Percentiles rank a stretch among this genome's conserved stretches.
Conservation (phyloP, 495 filamentous ascomycete species). For the Aspergillus affinis region DNA sequence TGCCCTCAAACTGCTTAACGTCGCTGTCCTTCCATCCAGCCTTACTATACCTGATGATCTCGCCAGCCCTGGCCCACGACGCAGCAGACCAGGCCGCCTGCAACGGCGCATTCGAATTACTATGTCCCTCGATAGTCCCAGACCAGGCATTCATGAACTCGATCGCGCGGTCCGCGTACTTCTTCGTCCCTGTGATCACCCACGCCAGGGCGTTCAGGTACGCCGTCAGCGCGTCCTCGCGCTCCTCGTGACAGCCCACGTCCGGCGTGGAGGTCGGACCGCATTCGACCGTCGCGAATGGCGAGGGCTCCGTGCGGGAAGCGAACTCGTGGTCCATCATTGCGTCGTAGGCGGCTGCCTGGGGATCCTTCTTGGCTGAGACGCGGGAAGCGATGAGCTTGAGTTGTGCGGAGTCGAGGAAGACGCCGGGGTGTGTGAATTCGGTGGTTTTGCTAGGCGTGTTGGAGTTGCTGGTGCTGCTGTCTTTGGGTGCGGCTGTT, state of each 20-base stretch:
- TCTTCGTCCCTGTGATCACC: slow-evolving; percentile 13
- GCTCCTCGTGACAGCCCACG: slow-evolving; percentile 25
- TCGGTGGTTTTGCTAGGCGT: neutral
- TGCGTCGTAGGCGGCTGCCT: neutral
- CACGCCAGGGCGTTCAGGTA: slow-evolving; percentile 29
- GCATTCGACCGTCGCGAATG: slow-evolving; percentile 23
- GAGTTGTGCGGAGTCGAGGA: neutral
- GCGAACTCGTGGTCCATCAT: slow-evolving; percentile 5
- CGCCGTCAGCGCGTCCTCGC: slow-evolving; percentile 28
- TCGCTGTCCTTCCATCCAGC: slow-evolving; percentile 20
- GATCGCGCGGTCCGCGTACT: slow-evolving; percentile 27
- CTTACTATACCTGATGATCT: slow-evolving; percentile 28
- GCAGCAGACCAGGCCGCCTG: slow-evolving; percentile 28
- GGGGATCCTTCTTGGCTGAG: neutral
- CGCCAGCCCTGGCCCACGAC: slow-evolving; percentile 26
- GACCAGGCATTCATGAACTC: slow-evolving; percentile 28
- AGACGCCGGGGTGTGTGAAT: neutral
- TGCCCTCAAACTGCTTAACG: slow-evolving; percentile 21
- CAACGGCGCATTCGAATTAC: slow-evolving; percentile 26
- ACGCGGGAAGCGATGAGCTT: neutral
- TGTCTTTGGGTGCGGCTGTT: neutral
- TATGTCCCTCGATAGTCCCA: slow-evolving; percentile 22
- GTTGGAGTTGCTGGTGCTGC: too few species aligned
- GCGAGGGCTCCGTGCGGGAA: neutral
- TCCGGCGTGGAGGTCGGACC: slow-evolving; percentile 24